Base-by-base conservation (phyloP, 176 grass and related monocot species). In the Stipa capillata region DNA sequence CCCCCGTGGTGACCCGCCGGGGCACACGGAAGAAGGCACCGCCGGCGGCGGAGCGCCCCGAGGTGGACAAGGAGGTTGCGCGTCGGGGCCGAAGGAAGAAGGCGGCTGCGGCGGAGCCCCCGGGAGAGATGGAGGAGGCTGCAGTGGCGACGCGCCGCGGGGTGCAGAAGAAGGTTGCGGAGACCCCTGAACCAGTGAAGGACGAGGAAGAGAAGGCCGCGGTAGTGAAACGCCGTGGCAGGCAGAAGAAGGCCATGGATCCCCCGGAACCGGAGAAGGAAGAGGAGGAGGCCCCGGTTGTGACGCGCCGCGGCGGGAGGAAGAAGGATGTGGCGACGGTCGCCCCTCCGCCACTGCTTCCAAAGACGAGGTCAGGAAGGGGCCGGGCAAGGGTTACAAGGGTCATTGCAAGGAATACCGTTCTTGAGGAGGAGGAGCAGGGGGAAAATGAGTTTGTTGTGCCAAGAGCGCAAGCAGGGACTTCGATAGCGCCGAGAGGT, bases 1-100 rank as follows among this genome's bases (percentile, higher is more conserved):
- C 40, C 66, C 58, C 37, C 0, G 62, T 20, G 14, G 53, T 24
- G 31, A 32, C 71, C 9, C 72, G 72, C 53, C 51, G 78, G 4
- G 79, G 72, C 34, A n/a, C 63, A 24, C 24, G 35, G 54, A 87
- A 63, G 79, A 83, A 77, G 33, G 69, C 32, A 3, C 7, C 57
- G 2, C 59, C 36, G 23, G 29, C 27, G 55, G 79, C 32, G 25
- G 59, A 77, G 24, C 60, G 45, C 31, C 16, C 54, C 31, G 15
- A 39, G 24, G 34, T 9, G 11, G 58, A 41, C 36, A n/a, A 39
- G 21, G 80, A 57, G 62, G 77, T 40, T 8, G 8, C 47, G 23
- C 48, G 77, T n/a, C 23, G 48, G 5, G 34, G 62, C n/a, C 23
- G 35, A 31, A 49, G 64, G 64, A 55, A 31, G 78, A 80, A 69